Percentiles rank a stretch among this genome's conserved stretches.
phyloP scores from a whole-genome alignment of 345 rosid species.

The Murraya paniculata region DNA sequence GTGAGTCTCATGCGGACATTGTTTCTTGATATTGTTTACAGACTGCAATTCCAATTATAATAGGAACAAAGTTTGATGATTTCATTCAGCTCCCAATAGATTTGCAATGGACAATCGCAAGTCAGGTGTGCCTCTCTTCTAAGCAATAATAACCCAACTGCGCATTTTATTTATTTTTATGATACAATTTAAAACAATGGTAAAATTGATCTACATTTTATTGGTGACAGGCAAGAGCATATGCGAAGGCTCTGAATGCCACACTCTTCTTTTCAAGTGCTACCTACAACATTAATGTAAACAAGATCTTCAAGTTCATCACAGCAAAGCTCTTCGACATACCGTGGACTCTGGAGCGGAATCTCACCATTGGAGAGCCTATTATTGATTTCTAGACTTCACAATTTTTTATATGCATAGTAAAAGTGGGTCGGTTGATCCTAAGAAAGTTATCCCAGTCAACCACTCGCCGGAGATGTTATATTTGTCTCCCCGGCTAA shows the following conservation, averaged over 20 bases:
- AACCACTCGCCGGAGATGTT: conserved; percentile 1
- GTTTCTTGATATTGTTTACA: conserved; percentile 21
- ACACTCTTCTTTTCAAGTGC: conserved; percentile 93
- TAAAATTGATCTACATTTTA: neutral
- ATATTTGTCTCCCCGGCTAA: neutral
- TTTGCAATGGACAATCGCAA: conserved; percentile 83
- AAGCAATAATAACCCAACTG: too few species aligned
- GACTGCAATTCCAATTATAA: conserved; percentile 81
- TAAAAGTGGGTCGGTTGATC: neutral
- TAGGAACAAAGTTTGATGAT: conserved; percentile 94
- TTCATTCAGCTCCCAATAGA: conserved; percentile 91
- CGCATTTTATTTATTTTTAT: too few species aligned
- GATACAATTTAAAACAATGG: too few species aligned
- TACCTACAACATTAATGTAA: conserved; percentile 86
- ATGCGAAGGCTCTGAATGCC: conserved; percentile 79
- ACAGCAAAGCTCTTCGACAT: conserved; percentile 88
- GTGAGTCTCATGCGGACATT: neutral
- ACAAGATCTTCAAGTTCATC: conserved; percentile 91
- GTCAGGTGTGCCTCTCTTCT: conserved; percentile 50
- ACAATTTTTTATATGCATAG: neutral
- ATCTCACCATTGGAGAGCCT: conserved; percentile 85
- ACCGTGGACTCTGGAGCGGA: conserved; percentile 84
- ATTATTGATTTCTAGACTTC: conserved; percentile 64
- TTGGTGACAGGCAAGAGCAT: conserved; percentile 72
- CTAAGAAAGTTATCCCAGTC: conserved; percentile 5